These are phyloP conservation scores for Viola pubescens DNA, from an alignment of 441 rosid genomes.

Conservation along the genomic window DNA sequence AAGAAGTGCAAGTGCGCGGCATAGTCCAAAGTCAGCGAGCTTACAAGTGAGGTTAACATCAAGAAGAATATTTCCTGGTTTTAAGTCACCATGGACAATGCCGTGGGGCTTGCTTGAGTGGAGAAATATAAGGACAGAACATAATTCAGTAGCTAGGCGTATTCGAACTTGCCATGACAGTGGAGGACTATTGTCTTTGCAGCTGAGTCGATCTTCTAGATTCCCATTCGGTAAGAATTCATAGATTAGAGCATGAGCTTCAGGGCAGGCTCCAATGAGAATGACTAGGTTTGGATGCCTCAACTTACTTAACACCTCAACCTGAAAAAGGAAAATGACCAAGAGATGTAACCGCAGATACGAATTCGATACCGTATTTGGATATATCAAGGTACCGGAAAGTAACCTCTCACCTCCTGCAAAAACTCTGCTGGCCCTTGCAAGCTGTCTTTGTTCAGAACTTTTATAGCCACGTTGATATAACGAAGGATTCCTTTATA, in stretches of 20 bases:
- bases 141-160: slow-evolving; percentile 68
- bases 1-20: slow-evolving; percentile 34
- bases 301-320: slow-evolving; percentile 74
- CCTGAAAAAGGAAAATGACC: slow-evolving; percentile 45
- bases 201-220: slow-evolving; percentile 86
- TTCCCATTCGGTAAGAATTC: slow-evolving; percentile 86
- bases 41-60: slow-evolving; percentile 72
- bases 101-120: slow-evolving; percentile 70
- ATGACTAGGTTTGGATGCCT: slow-evolving; percentile 91
- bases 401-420: slow-evolving; percentile 58
- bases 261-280: slow-evolving; percentile 88
- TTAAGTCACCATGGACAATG: slow-evolving; percentile 86
- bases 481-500: slow-evolving; percentile 60
- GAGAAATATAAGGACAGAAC: slow-evolving; percentile 81
- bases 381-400: neutral
- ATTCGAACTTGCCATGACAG: slow-evolving; percentile 82
- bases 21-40: slow-evolving; percentile 79
- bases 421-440: slow-evolving; percentile 87
- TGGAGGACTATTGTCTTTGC: slow-evolving; percentile 71
- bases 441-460: slow-evolving; percentile 56
- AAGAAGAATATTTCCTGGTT: slow-evolving; percentile 78
- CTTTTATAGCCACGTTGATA: slow-evolving; percentile 76
- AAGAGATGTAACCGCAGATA: too few relatives aligned
- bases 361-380: too few relatives aligned
- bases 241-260: slow-evolving; percentile 72